Percentiles rank a stretch among this genome's conserved stretches.
phyloP scores from a whole-genome alignment of 2,329 filamentous ascomycete genomes.

The Didymella keratinophila region DNA sequence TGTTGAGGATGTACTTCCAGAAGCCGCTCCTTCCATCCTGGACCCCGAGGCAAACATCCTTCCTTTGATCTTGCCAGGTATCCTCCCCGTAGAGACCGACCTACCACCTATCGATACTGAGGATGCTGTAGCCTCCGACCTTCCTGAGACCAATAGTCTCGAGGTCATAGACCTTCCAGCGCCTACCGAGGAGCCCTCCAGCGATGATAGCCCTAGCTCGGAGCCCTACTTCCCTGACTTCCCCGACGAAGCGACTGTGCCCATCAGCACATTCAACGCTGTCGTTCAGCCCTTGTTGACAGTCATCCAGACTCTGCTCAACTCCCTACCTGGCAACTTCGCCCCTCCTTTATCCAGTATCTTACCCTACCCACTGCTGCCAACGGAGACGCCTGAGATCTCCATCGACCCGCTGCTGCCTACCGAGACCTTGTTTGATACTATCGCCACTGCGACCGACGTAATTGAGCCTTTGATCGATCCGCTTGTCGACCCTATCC shows the following conservation, averaged over 20 bases:
- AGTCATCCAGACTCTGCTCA: slow-evolving; percentile 15
- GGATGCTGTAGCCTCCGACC: slow-evolving; percentile 4
- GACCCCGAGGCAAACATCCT: slow-evolving; percentile 6
- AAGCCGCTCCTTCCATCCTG: neutral
- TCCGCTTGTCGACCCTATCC: neutral
- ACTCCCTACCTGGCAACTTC: slow-evolving; percentile 6
- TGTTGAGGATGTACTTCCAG: neutral
- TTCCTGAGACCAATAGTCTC: slow-evolving; percentile 10
- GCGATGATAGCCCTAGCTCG: neutral
- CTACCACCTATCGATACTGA: slow-evolving; percentile 1
- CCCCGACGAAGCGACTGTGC: slow-evolving; percentile 10
- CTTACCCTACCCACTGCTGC: slow-evolving; percentile 9
- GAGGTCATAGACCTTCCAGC: slow-evolving; percentile 16
- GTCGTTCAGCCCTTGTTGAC: slow-evolving; percentile 10
- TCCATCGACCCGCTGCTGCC: slow-evolving; percentile 7
- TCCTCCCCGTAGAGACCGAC: slow-evolving; percentile 11
- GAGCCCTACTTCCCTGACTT: slow-evolving; percentile 6
- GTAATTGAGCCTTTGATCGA: neutral
- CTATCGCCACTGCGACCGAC: neutral
- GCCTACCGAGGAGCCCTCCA: slow-evolving; percentile 1
- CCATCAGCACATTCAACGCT: slow-evolving; percentile 15
- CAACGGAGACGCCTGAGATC: slow-evolving; percentile 5
- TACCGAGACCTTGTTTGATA: neutral
- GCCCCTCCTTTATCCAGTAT: slow-evolving; percentile 5
- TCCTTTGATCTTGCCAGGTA: slow-evolving; percentile 9